These are phyloP conservation scores for Diaporthe citrichinensis DNA, from an alignment of 2,329 filamentous ascomycete genomes.

Conservation along the genomic window DNA sequence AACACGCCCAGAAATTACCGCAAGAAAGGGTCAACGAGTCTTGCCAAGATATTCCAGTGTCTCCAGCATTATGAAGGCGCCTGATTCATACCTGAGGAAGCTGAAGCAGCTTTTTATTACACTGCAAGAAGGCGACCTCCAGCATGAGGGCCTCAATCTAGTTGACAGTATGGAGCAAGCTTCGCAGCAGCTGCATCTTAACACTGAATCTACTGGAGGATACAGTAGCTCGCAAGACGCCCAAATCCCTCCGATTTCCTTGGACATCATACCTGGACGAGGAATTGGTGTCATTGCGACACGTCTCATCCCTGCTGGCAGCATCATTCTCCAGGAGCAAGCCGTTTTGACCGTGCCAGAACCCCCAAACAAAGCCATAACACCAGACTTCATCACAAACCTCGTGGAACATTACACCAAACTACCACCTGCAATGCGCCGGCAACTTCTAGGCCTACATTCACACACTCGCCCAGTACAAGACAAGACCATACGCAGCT, in stretches of 20 bases:
- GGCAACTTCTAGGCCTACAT: neutral
- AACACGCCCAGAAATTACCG: too few relatives aligned
- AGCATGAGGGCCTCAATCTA: neutral
- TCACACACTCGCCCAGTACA: neutral
- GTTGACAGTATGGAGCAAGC: neutral
- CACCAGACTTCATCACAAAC: too few relatives aligned
- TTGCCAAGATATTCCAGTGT: neutral
- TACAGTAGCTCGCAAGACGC: too few relatives aligned
- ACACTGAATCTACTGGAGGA: accelerated
- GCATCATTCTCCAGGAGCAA: neutral
- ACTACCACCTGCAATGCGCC: neutral
- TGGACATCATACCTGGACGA: neutral
- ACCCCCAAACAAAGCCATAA: too few relatives aligned
- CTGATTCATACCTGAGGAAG: too few relatives aligned
- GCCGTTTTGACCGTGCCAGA: neutral
- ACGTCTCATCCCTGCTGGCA: neutral
- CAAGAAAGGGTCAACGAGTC: too few relatives aligned
- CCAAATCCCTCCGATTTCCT: too few relatives aligned
- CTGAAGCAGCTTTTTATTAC: neutral
- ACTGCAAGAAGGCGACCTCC: neutral
- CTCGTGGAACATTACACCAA: neutral
- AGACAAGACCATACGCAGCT: neutral
- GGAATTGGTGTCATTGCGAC: neutral
- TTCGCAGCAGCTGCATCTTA: neutral
- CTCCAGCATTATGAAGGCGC: neutral